phyloP scores from a whole-genome alignment of 2,329 filamentous ascomycete species.

The Tricladium varicosporioides region DNA sequence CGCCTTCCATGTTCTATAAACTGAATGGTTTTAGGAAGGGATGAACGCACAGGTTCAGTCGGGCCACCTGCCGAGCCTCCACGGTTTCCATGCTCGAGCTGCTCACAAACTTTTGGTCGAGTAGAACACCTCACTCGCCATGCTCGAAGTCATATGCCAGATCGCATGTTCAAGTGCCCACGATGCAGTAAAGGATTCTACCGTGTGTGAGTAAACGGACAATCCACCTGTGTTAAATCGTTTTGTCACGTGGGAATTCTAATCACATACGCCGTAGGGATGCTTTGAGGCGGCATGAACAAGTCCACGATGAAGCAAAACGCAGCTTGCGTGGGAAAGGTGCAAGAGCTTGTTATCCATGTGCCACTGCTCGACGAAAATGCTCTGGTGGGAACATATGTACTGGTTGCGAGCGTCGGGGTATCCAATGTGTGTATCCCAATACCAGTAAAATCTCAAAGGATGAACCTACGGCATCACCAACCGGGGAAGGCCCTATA shows the following conservation, averaged over 20 bases:
- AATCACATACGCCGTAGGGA: conserved; percentile 13
- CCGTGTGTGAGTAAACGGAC: conserved; percentile 18
- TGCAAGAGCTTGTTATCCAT: conserved; percentile 23
- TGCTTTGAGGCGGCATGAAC: conserved; percentile 27
- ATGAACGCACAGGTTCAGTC: neutral
- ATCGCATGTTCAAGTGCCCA: conserved; percentile 23
- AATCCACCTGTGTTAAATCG: neutral
- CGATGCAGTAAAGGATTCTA: conserved; percentile 27
- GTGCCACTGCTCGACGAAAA: conserved; percentile 23
- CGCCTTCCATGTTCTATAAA: no score
- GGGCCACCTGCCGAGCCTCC: neutral
- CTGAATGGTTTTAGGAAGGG: no score
- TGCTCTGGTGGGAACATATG: conserved; percentile 23
- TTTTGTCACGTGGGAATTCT: neutral
- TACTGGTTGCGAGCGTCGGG: conserved; percentile 19
- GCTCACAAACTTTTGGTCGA: conserved; percentile 24
- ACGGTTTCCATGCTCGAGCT: conserved; percentile 20
- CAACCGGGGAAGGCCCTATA: neutral
- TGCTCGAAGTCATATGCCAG: conserved; percentile 22
- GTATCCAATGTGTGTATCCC: conserved; percentile 22
- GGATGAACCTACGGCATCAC: neutral
- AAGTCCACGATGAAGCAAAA: conserved; percentile 23
- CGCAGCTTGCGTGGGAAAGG: conserved; percentile 21
- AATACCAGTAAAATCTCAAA: conserved; percentile 2
- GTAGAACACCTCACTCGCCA: conserved; percentile 27